Base-by-base conservation (phyloP, 2,329 filamentous ascomycete genomes). In the Lasiodiplodia citricola region DNA sequence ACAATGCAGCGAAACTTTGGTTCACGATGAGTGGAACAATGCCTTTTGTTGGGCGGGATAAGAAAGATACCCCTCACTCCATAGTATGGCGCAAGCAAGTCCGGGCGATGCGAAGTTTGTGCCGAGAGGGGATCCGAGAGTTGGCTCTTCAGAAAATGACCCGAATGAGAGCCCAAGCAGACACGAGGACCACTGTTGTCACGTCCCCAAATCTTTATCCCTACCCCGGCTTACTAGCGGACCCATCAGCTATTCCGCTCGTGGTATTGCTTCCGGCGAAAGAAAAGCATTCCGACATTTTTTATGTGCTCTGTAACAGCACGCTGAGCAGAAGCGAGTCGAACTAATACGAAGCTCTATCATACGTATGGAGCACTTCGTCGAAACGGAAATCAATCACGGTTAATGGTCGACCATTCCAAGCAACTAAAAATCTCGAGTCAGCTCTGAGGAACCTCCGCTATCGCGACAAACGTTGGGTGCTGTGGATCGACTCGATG, bases 401-500 rank as follows among this genome's bases (percentile, higher is more conserved):
- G 10, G 23, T 65, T 23, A 21, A 38, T 6, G 35, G 66, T 18
- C 47, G 54, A n/a, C 35, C 13, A n/a, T 66, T 70, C 16, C 44
- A 56, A 2, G 69, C 66, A 25, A 44, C 51, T 25, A 56, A 66
- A 6, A 58, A 69, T 44, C 66, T 70, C 4, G 52, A 57, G 16
- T 18, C 14, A 6, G 68, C 68, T 23, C 44, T 72, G 21, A 50
- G 58, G 10, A 51, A 62, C 5, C 52, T 73, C 23, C 68, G 69
- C 38, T 23, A 60, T 14, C 25, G 11, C 3, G 35, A 21, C 57
- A 23, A 60, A 35, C 54, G n/a, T 16, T 41, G 66, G 16, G 58
- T 52, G 18, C 13, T 82, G 8, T 82, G 79, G 80, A 74, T 79
- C 23, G 79, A 81, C 71, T 74, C 71, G 16, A 68, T 81, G 1